These are phyloP conservation scores for Sclerotinia glacialis DNA, from an alignment of 2,329 filamentous ascomycete genomes.

Conservation along the genomic window DNA sequence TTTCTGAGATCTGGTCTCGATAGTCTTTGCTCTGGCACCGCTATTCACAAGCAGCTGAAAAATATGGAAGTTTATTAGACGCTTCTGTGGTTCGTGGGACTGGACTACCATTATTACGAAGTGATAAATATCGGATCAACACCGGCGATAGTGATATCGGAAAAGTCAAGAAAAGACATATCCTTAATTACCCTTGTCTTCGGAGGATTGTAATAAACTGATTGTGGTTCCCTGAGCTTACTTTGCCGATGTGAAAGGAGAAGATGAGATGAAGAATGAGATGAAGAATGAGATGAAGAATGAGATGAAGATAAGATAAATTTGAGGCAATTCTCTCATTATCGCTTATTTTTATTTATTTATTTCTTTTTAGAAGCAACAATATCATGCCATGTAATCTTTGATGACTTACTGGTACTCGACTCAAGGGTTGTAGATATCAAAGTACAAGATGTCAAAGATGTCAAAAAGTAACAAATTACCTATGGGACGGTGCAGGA, in stretches of 20 bases:
- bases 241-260: neutral
- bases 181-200: neutral
- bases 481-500: too few relatives aligned
- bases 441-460: too few relatives aligned
- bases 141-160: neutral
- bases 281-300: too few relatives aligned
- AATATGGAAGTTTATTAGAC: neutral
- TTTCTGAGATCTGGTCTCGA: neutral
- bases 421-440: too few relatives aligned
- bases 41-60: neutral
- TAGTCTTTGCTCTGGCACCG: neutral
- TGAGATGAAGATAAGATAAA: neutral
- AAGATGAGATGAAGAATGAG: neutral
- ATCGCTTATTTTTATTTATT: too few relatives aligned
- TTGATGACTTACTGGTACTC: too few relatives aligned
- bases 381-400: too few relatives aligned
- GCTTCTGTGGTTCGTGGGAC: neutral
- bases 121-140: neutral
- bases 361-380: too few relatives aligned
- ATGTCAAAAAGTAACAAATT: too few relatives aligned
- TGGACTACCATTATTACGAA: neutral
- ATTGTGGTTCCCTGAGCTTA: neutral
- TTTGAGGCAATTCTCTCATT: neutral
- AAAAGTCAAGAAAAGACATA: neutral
- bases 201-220: neutral